Conservation (phyloP, 2,329 filamentous ascomycete species). For the Coniochaeta sp. region DNA sequence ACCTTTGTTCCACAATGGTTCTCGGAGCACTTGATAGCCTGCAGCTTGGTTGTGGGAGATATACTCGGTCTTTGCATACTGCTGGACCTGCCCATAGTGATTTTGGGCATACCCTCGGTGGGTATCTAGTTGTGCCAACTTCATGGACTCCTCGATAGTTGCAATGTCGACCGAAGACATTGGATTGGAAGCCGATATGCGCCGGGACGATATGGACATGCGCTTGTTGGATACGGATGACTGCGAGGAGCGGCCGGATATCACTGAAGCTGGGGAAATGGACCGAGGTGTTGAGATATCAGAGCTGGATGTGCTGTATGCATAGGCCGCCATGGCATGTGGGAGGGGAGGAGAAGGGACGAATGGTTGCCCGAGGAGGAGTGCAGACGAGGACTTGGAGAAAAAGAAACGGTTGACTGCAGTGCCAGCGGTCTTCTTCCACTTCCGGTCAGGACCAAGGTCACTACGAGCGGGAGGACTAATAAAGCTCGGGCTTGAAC, state of each 20-base stretch:
- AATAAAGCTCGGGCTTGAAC: not conserved
- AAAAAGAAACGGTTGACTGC: slow-evolving; percentile 7
- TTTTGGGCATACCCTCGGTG: slow-evolving; percentile 53
- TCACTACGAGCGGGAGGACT: not conserved
- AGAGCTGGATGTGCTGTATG: slow-evolving; percentile 36
- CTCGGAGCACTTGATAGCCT: slow-evolving; percentile 54
- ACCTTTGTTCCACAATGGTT: slow-evolving; percentile 63
- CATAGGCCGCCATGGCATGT: slow-evolving; percentile 34
- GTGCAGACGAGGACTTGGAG: not conserved
- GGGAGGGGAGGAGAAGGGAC: slow-evolving; percentile 9
- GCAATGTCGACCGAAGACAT: slow-evolving; percentile 49
- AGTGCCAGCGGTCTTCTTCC: not conserved
- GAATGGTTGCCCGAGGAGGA: slow-evolving; percentile 4
- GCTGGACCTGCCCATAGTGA: slow-evolving; percentile 48
- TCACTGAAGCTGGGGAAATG: slow-evolving; percentile 39
- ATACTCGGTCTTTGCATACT: slow-evolving; percentile 47
- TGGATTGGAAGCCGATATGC: slow-evolving; percentile 45
- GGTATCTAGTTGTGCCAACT: slow-evolving; percentile 51
- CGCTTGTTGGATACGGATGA: slow-evolving; percentile 45
- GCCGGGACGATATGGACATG: slow-evolving; percentile 40
- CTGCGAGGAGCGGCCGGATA: slow-evolving; percentile 39
- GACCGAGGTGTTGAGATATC: slow-evolving; percentile 50
- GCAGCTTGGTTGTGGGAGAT: slow-evolving; percentile 41
- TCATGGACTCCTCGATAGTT: slow-evolving; percentile 53
- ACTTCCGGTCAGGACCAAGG: not conserved